Conservation (phyloP, 345 rosid species). For the Aurinia saxatilis region DNA sequence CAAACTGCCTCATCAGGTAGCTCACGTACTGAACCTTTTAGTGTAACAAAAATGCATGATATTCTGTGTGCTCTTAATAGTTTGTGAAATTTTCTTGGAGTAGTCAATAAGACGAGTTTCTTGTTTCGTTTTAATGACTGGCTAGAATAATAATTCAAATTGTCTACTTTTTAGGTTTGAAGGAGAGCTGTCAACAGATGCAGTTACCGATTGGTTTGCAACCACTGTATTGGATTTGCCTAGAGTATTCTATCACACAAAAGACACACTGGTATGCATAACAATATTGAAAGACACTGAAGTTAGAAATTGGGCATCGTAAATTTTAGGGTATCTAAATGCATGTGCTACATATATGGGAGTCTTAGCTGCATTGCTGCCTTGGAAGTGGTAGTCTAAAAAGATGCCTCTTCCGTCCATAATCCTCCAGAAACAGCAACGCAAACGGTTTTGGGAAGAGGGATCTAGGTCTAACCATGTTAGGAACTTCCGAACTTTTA, state of each 20-base stretch:
- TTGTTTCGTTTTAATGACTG: not conserved
- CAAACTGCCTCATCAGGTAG: slow-evolving; percentile 66
- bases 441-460: slow-evolving; percentile 4
- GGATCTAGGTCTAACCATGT: slow-evolving; percentile 1
- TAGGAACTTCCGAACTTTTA: slow-evolving; percentile 8
- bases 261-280: slow-evolving; percentile 71
- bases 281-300: not conserved
- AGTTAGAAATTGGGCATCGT: not conserved
- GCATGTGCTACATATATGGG: not conserved
- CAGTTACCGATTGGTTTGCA: slow-evolving; percentile 82
- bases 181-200: slow-evolving; percentile 67
- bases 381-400: slow-evolving; percentile 5
- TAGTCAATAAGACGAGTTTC: not conserved
- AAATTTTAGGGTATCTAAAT: not conserved
- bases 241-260: slow-evolving; percentile 73
- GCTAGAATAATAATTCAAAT: not conserved
- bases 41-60: not conserved
- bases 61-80: not conserved
- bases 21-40: slow-evolving; percentile 14
- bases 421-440: not conserved
- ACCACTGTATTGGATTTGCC: slow-evolving; percentile 63
- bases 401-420: not conserved
- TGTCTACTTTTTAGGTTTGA: slow-evolving; percentile 48
- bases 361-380: not conserved
- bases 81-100: not conserved